phyloP scores from a whole-genome alignment of 2,329 filamentous ascomycete species.

The Aspergillus sojae region DNA sequence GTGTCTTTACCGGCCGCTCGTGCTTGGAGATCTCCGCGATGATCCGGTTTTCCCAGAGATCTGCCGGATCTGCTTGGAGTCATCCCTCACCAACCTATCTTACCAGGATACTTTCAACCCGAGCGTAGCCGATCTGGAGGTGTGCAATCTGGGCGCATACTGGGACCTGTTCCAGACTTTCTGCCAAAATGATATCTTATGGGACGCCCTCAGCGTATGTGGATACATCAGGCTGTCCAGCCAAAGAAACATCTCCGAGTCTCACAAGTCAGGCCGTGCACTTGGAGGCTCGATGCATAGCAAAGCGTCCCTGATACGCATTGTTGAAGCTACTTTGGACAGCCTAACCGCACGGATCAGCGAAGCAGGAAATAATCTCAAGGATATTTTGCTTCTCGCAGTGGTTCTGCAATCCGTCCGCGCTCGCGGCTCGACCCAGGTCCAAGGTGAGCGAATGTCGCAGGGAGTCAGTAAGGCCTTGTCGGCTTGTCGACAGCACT shows the following conservation, averaged over 20 bases:
- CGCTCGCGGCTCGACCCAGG: constrained; percentile 27
- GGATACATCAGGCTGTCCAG: constrained; percentile 27
- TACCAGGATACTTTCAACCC: constrained; percentile 39
- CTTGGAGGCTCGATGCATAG: constrained; percentile 4
- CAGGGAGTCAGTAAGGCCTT: constrained; percentile 28
- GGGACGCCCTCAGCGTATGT: constrained; percentile 34
- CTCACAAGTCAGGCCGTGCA: background rate
- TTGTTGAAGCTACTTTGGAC: constrained; percentile 34
- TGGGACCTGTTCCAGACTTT: constrained; percentile 33
- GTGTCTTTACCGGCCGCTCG: constrained; percentile 31
- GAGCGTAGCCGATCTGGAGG: constrained; percentile 28
- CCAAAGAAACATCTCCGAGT: background rate
- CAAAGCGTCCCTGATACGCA: constrained; percentile 29
- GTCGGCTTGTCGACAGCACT: constrained; percentile 22
- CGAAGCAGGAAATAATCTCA: constrained; percentile 32
- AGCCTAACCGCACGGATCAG: constrained; percentile 29
- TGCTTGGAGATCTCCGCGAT: constrained; percentile 15
- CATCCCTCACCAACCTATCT: constrained; percentile 28
- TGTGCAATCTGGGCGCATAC: constrained; percentile 23
- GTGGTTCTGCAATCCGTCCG: constrained; percentile 33
- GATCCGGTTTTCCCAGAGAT: constrained; percentile 23
- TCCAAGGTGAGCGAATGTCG: constrained; percentile 29
- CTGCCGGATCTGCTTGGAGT: constrained; percentile 27
- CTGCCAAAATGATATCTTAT: constrained; percentile 34
- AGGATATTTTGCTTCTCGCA: constrained; percentile 33